Conservation (phyloP, 164 flowering plant genomes). For the Brasenia schreberi region DNA sequence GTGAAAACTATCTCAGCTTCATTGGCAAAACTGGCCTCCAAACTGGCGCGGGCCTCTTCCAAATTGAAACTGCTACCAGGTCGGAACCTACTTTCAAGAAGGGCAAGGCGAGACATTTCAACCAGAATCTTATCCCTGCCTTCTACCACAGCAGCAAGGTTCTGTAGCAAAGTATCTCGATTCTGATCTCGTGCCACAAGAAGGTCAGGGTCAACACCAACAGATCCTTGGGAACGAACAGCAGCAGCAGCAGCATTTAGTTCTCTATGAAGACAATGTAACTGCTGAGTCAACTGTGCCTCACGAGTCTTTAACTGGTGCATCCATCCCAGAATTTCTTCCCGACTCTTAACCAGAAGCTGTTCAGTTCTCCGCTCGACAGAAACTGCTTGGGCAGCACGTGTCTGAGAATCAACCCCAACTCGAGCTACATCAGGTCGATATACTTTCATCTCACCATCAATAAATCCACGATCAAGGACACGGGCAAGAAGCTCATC, state of each 20-base stretch:
- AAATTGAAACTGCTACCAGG: constrained; percentile 51
- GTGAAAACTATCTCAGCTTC: constrained; percentile 98
- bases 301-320: constrained; percentile 56
- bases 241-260: constrained; percentile 64
- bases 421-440: constrained; percentile 97
- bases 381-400: constrained; percentile 97
- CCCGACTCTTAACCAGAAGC: constrained; percentile 56
- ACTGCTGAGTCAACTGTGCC: constrained; percentile 49
- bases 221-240: constrained; percentile 82
- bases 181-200: constrained; percentile 79
- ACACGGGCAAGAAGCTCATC: constrained; percentile 94
- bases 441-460: constrained; percentile 96
- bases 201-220: constrained; percentile 93
- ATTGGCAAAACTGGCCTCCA: constrained; percentile 96
- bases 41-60: constrained; percentile 85
- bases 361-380: constrained; percentile 96
- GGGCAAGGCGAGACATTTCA: constrained; percentile 74
- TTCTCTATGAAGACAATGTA: constrained; percentile 59
- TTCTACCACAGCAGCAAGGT: constrained; percentile 84
- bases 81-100: constrained; percentile 66
- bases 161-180: constrained; percentile 66
- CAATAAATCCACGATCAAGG: constrained; percentile 95
- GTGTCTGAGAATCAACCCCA: constrained; percentile 90
- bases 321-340: constrained; percentile 70
- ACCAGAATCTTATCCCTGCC: constrained; percentile 74